phyloP scores from a whole-genome alignment of 345 rosid species.

The Angophora floribunda region DNA sequence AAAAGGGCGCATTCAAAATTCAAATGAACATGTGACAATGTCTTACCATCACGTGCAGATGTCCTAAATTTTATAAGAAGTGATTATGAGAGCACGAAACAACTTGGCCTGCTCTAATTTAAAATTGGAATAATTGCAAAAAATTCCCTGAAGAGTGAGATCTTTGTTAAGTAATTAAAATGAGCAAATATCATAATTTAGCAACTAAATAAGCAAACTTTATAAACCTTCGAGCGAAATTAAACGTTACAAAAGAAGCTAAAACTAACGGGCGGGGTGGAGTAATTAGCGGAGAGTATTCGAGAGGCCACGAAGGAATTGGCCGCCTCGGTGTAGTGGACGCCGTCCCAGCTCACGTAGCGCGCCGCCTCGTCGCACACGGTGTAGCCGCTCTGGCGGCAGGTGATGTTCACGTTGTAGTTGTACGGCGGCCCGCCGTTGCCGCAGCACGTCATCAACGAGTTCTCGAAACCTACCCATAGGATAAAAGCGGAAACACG shows the following conservation, averaged over 20 bases:
- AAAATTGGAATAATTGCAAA: background rate
- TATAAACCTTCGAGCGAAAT: background rate
- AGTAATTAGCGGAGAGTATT: constrained; percentile 25
- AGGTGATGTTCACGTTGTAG: constrained; percentile 18
- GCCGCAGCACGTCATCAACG: constrained; percentile 50
- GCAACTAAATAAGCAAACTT: background rate
- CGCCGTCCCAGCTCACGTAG: constrained; percentile 59
- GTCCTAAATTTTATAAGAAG: background rate
- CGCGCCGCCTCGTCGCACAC: constrained; percentile 26
- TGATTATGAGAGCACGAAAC: background rate
- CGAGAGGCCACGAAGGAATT: constrained; percentile 34
- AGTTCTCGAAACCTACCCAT: constrained; percentile 38
- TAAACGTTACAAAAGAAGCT: constrained; percentile 28
- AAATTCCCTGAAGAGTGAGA: background rate
- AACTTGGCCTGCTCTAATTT: background rate
- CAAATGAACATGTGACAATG: background rate
- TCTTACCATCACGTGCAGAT: background rate
- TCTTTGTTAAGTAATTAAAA: background rate
- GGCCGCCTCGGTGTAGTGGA: constrained; percentile 68
- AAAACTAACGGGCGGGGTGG: constrained; percentile 35
- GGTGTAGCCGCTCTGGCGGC: constrained; percentile 31
- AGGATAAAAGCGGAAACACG: background rate
- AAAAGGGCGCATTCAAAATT: background rate
- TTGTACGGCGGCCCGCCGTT: constrained; percentile 46
- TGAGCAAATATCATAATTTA: no score